Percentiles rank a stretch among this genome's conserved stretches.
phyloP scores from a whole-genome alignment of 208 protist species.

The Naegleria gruberi region DNA sequence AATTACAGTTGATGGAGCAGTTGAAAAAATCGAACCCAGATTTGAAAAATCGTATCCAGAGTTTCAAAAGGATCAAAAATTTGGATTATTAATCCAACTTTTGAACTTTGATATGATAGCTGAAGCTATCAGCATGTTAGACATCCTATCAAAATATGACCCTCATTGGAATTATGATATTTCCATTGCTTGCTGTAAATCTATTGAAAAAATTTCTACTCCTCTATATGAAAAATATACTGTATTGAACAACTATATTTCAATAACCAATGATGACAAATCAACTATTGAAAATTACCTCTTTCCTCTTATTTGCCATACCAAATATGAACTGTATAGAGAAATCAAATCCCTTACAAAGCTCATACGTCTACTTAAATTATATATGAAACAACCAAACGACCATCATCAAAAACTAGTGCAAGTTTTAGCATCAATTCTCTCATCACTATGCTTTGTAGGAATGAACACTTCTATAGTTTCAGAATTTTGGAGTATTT shows the following conservation, averaged over 20 bases:
- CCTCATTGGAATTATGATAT: background rate
- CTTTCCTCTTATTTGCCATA: background rate
- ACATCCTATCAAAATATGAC: background rate
- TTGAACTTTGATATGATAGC: background rate
- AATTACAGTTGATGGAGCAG: background rate
- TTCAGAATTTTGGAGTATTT: background rate
- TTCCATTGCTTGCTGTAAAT: background rate
- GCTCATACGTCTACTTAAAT: background rate
- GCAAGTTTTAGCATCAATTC: background rate
- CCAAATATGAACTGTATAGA: background rate
- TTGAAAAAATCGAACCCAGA: background rate
- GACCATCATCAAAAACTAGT: background rate
- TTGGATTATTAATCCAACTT: background rate
- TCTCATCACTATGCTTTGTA: background rate
- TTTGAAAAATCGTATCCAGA: background rate
- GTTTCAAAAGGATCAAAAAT: conserved; percentile 12
- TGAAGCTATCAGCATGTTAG: background rate
- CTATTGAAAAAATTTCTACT: background rate
- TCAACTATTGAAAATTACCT: background rate
- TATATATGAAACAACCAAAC: background rate
- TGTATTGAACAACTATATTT: background rate
- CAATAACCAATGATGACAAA: background rate
- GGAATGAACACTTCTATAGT: background rate
- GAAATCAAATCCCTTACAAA: background rate
- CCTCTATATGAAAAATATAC: background rate